Percentiles rank a stretch among this genome's conserved stretches.
Evolutionary conservation across 2,329 filamentous ascomycete genomes (phyloP).

Genomic region (Trichoderma aggressivum): DNA sequence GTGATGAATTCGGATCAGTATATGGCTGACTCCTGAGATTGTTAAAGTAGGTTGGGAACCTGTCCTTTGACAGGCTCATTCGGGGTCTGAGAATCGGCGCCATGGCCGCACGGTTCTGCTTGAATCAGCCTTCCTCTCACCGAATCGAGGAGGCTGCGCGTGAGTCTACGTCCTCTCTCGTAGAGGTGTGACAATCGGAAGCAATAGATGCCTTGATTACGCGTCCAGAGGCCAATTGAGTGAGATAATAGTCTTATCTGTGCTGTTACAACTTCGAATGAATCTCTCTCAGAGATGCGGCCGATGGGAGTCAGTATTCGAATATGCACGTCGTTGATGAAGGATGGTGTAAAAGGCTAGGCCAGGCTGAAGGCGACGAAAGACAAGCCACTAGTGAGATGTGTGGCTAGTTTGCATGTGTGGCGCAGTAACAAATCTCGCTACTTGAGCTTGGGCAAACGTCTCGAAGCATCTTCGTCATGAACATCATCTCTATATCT

Average conservation of each 20-base stretch:
- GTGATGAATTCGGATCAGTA: conserved; percentile 55
- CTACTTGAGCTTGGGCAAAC: not conserved
- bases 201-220: not conserved
- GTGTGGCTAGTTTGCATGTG: not conserved
- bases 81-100: conserved; percentile 43
- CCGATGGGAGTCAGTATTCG: not conserved
- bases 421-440: not conserved
- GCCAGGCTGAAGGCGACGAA: not conserved
- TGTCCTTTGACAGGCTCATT: conserved; percentile 63
- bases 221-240: not conserved
- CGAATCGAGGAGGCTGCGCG: not conserved
- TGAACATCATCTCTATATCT: not conserved
- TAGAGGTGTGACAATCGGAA: not conserved
- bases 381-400: not conserved
- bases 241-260: not conserved
- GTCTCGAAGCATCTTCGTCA: not conserved
- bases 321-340: not conserved
- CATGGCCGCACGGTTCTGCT: conserved; percentile 30
- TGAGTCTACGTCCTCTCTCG: not conserved
- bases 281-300: not conserved
- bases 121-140: not conserved
- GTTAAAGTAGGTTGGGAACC: conserved; percentile 64
- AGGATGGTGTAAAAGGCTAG: not conserved
- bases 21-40: conserved; percentile 70
- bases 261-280: not conserved